These are phyloP conservation scores for Fusarium fujikuroi DNA, from an alignment of 2,329 filamentous ascomycete species.

Conservation along the genomic window DNA sequence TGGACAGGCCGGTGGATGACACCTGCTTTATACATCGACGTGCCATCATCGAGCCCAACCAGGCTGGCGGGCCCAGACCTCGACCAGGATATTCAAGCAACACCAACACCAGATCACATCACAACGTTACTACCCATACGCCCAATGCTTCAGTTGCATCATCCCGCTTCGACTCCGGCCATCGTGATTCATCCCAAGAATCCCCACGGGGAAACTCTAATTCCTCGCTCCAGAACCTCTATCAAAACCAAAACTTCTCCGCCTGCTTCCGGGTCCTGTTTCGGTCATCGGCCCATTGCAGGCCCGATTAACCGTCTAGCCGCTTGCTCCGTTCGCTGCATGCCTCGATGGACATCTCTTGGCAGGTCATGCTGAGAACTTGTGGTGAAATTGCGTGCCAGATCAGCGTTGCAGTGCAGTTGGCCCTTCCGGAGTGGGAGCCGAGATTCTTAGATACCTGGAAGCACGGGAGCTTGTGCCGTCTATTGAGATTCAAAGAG, in stretches of 20 bases:
- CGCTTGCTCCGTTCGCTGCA: not conserved
- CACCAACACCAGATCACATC: not conserved
- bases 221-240: not conserved
- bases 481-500: not conserved
- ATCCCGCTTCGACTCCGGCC: not conserved
- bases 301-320: not conserved
- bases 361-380: not conserved
- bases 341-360: not conserved
- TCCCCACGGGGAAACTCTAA: constrained; percentile 4
- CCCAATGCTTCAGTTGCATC: not conserved
- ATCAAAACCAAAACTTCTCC: not conserved
- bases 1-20: not conserved
- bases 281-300: not conserved
- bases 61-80: not conserved
- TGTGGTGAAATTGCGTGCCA: not conserved
- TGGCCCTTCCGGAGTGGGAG: constrained; percentile 1
- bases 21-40: constrained; percentile 11
- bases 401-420: constrained; percentile 9
- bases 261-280: not conserved
- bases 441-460: not conserved
- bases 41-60: not conserved
- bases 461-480: constrained; percentile 2
- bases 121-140: not conserved
- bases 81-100: not conserved
- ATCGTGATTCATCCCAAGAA: not conserved